Conservation (phyloP, 257 asterid genomes). For the Capsicum baccatum region DNA sequence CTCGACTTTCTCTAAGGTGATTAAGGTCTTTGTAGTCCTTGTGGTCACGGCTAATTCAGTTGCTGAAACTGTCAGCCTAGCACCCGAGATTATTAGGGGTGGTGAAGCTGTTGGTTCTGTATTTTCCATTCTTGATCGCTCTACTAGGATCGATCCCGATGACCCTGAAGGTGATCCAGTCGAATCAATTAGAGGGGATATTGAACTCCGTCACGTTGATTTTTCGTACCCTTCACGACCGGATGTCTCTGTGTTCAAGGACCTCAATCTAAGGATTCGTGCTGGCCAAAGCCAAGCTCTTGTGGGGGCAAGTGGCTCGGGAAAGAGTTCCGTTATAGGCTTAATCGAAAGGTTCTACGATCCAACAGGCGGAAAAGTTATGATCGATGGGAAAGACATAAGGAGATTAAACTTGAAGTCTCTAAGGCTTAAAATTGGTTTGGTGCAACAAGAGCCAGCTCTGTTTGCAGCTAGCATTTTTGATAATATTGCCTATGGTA, state of each 20-base stretch:
- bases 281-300: slow-evolving; percentile 99
- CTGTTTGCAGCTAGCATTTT: slow-evolving; percentile 89
- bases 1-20: slow-evolving; percentile 91
- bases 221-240: slow-evolving; percentile 94
- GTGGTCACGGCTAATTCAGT: slow-evolving; percentile 95
- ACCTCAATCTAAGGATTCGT: slow-evolving; percentile 74
- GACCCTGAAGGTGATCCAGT: slow-evolving; percentile 81
- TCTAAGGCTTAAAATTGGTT: slow-evolving; percentile 76
- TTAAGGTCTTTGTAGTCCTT: slow-evolving; percentile 89
- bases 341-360: slow-evolving; percentile 87
- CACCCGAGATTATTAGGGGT: slow-evolving; percentile 92
- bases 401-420: slow-evolving; percentile 75
- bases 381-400: slow-evolving; percentile 93
- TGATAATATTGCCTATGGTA: slow-evolving; percentile 94
- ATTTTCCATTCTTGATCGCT: slow-evolving; percentile 81
- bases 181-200: slow-evolving; percentile 81
- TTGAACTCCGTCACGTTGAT: slow-evolving; percentile 91
- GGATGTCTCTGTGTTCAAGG: slow-evolving; percentile 83
- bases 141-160: slow-evolving; percentile 81
- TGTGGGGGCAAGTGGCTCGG: slow-evolving; percentile 97
- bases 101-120: slow-evolving; percentile 98
- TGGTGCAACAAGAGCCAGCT: slow-evolving; percentile 97
- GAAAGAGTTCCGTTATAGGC: slow-evolving; percentile 87
- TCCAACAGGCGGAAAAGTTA: slow-evolving; percentile 80
- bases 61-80: slow-evolving; percentile 94